Conservation (phyloP, 345 rosid genomes). For the Acer saccharum region DNA sequence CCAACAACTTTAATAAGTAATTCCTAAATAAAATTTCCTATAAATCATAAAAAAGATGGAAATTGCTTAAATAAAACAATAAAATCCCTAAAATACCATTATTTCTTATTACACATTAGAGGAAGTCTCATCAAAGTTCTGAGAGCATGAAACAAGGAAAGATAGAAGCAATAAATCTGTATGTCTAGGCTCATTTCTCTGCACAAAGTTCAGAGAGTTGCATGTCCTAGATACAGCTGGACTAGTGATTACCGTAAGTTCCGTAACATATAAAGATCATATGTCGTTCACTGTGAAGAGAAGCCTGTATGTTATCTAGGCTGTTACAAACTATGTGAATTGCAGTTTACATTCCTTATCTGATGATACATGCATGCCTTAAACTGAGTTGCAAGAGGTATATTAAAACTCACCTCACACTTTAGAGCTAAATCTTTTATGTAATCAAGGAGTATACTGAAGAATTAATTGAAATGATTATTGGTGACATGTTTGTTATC, state of each 20-base stretch:
- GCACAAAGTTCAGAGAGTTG: neutral
- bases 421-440: constrained; percentile 1
- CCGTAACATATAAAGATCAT: neutral
- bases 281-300: neutral
- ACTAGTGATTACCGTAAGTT: neutral
- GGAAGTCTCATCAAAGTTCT: neutral
- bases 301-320: neutral
- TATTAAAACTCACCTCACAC: neutral
- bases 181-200: neutral
- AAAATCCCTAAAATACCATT: neutral
- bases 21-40: neutral
- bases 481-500: neutral
- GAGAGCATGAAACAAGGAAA: neutral
- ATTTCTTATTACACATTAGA: neutral
- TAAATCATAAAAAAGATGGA: neutral
- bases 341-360: neutral
- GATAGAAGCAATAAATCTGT: neutral
- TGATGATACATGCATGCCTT: neutral
- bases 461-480: neutral
- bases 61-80: neutral
- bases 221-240: neutral
- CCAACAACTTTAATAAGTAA: too few relatives aligned
- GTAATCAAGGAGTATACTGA: neutral
- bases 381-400: neutral
- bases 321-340: neutral